phyloP scores from a whole-genome alignment of 805 yeast species.

The Saccharomycopsis sp. region DNA sequence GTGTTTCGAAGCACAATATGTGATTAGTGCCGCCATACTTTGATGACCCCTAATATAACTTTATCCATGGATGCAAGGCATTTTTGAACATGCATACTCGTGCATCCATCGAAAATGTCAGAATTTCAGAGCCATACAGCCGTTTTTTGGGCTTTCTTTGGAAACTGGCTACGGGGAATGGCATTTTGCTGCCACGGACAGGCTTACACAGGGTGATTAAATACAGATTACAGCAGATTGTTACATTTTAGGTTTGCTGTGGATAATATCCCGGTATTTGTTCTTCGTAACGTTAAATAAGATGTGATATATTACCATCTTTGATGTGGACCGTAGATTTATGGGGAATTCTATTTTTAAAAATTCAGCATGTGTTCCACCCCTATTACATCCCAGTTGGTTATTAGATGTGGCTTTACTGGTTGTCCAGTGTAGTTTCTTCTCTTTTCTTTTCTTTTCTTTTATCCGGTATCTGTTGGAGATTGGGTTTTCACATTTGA shows the following conservation, averaged over 20 bases:
- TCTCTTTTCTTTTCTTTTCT: neutral
- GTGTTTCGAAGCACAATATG: neutral
- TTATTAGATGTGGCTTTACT: too few relatives aligned
- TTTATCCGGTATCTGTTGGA: too few relatives aligned
- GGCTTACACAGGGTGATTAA: neutral
- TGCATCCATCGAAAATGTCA: neutral
- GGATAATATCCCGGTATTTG: neutral
- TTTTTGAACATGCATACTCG: neutral
- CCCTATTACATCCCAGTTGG: too few relatives aligned
- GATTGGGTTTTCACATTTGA: neutral
- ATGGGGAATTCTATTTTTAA: neutral
- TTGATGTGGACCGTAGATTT: neutral
- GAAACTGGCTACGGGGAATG: neutral
- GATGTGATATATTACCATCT: neutral
- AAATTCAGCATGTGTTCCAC: too few relatives aligned
- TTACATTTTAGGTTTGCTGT: neutral
- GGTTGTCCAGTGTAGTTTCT: too few relatives aligned
- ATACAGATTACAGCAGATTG: neutral
- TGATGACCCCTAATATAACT: neutral
- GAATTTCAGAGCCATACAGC: neutral
- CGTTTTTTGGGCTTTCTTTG: neutral
- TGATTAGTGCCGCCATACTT: neutral
- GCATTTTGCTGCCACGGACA: neutral
- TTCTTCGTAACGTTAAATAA: neutral
- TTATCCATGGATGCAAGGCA: neutral